Conservation (phyloP, 768 basidiomycete genomes). For the Dictyophora rubrovolvata region DNA sequence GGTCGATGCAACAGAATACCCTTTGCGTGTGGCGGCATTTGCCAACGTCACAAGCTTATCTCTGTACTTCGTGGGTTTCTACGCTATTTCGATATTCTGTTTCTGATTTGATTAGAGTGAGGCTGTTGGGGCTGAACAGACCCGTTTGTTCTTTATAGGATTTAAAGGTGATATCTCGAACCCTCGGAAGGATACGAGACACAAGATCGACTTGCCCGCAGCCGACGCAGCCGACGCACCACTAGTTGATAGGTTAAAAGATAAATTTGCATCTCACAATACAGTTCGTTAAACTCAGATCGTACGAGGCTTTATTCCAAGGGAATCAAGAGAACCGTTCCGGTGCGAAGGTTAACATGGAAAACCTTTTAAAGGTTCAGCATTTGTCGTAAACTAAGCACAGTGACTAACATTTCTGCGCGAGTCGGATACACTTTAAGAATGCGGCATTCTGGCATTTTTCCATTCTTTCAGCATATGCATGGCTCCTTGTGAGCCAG, state of each 20-base stretch:
- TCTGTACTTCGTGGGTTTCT: conserved; percentile 62
- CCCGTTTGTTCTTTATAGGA: conserved; percentile 69
- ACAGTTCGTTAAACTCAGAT: conserved; percentile 21
- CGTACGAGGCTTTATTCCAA: neutral
- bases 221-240: conserved; percentile 68
- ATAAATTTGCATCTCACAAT: conserved; percentile 50
- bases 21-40: conserved; percentile 65
- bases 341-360: no score
- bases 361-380: no score
- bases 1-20: conserved; percentile 62
- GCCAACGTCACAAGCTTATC: conserved; percentile 64
- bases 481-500: no score
- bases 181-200: conserved; percentile 45
- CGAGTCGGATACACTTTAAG: no score
- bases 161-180: conserved; percentile 67
- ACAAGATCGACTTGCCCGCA: conserved; percentile 67
- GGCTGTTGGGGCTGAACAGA: conserved; percentile 51
- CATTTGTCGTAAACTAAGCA: no score
- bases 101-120: conserved; percentile 38
- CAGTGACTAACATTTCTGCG: no score
- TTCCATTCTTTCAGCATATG: no score
- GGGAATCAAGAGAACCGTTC: no score
- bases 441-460: no score
- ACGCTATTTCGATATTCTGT: conserved; percentile 2
- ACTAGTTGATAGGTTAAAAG: conserved; percentile 46